These are phyloP conservation scores for Eucalyptus cloeziana DNA, from an alignment of 345 rosid genomes.

Conservation along the genomic window DNA sequence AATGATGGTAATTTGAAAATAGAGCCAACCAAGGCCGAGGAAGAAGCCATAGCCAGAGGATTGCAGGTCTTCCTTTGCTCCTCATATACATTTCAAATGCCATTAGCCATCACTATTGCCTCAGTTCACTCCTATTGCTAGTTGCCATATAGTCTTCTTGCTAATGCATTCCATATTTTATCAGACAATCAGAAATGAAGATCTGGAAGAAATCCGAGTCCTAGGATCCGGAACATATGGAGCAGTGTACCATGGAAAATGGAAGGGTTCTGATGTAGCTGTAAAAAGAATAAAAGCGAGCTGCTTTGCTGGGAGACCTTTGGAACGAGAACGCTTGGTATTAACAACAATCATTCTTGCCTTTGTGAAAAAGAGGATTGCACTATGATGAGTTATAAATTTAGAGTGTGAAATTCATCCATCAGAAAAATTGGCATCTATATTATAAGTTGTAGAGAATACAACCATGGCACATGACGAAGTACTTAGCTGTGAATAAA, in stretches of 20 bases:
- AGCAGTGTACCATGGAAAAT: constrained; percentile 93
- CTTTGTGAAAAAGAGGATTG: background rate
- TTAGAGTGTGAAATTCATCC: background rate
- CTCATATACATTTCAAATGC: background rate
- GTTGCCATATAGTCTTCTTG: background rate
- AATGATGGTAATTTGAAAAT: constrained; percentile 45
- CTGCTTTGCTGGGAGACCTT: constrained; percentile 97
- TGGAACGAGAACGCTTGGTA: constrained; percentile 71
- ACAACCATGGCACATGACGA: background rate
- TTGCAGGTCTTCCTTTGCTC: constrained; percentile 50
- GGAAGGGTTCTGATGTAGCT: constrained; percentile 99
- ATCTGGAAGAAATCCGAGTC: constrained; percentile 90
- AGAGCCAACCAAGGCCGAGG: constrained; percentile 94
- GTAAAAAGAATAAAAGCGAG: constrained; percentile 97
- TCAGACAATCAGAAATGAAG: constrained; percentile 82
- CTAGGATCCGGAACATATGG: constrained; percentile 96
- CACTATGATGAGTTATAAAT: background rate
- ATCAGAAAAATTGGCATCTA: background rate
- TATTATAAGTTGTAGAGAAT: background rate
- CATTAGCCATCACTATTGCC: background rate
- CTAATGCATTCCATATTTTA: background rate
- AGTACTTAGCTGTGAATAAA: background rate
- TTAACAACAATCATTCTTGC: background rate
- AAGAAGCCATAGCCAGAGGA: constrained; percentile 86
- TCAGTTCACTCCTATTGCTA: background rate